Evolutionary conservation across 352 stramenopile genomes (phyloP).

Genomic region (Globisporangium rhizosaccharum): DNA sequence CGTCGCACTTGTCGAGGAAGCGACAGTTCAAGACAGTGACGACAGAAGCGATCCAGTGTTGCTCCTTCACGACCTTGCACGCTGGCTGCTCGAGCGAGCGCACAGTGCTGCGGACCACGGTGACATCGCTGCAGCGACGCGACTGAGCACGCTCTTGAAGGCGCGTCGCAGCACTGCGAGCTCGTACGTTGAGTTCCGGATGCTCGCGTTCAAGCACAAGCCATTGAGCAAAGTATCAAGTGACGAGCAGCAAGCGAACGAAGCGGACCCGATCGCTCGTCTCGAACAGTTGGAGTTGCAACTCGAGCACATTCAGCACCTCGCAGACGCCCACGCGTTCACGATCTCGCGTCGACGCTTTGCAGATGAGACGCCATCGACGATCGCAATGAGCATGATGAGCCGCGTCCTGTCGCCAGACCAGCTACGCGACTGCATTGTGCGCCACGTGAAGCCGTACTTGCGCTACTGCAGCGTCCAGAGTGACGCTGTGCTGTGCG

Average conservation of each 20-base stretch:
- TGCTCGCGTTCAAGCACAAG: constrained; percentile 7
- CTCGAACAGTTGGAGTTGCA: constrained; percentile 32
- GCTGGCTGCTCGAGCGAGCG: constrained; percentile 29
- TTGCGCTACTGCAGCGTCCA: constrained; percentile 31
- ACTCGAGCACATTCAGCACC: constrained; percentile 48
- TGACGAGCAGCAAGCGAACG: not conserved
- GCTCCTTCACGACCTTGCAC: constrained; percentile 21
- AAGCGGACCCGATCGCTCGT: constrained; percentile 8
- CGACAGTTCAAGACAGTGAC: not conserved
- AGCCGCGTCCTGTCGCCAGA: constrained; percentile 39
- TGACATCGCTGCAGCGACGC: constrained; percentile 26
- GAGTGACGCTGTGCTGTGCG: constrained; percentile 37
- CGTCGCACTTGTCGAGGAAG: constrained; percentile 19
- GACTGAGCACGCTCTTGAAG: constrained; percentile 27
- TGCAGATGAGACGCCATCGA: constrained; percentile 44
- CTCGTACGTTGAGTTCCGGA: constrained; percentile 23
- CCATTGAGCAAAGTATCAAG: constrained; percentile 16
- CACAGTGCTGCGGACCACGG: constrained; percentile 20
- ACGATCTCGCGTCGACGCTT: constrained; percentile 55
- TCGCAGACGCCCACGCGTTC: constrained; percentile 43
- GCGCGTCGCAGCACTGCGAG: not conserved
- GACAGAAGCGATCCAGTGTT: not conserved
- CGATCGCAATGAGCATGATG: constrained; percentile 75
- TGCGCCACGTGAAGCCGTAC: constrained; percentile 41
- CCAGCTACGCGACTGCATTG: constrained; percentile 27